These are phyloP conservation scores for Aegilops sharonensis DNA, from an alignment of 176 grass and related monocot species.

Conservation along the genomic window DNA sequence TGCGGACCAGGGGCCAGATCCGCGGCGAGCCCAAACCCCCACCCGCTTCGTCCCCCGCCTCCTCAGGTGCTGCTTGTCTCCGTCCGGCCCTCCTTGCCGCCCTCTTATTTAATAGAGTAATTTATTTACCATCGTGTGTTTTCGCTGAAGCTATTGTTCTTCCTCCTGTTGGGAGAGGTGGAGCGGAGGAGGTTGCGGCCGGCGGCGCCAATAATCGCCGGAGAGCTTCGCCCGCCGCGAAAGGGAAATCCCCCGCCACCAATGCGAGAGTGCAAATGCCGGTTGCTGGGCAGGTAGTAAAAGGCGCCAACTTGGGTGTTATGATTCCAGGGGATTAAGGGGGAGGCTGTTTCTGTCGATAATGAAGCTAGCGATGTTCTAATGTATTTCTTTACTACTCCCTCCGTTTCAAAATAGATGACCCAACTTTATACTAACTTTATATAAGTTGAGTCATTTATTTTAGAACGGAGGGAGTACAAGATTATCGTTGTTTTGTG, in stretches of 20 bases:
- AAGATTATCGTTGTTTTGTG: background rate
- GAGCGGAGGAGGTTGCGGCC: background rate
- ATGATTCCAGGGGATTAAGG: background rate
- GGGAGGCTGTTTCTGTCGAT: background rate
- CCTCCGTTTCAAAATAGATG: too few relatives aligned
- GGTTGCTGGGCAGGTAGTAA: background rate
- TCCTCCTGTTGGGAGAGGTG: background rate
- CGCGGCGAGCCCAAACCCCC: conserved; percentile 4
- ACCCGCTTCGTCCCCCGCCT: conserved; percentile 22
- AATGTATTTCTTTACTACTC: background rate
- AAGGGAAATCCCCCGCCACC: conserved; percentile 35
- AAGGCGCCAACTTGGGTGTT: background rate
- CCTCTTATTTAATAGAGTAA: background rate
- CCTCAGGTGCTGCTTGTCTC: background rate
- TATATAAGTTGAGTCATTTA: too few relatives aligned
- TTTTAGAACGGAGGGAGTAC: background rate
- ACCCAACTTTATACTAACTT: too few relatives aligned
- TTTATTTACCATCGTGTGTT: background rate
- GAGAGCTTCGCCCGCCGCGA: conserved; percentile 32
- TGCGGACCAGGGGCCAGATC: conserved; percentile 58
- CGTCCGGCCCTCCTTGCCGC: background rate
- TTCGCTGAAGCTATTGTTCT: background rate
- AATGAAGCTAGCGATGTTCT: conserved; percentile 6
- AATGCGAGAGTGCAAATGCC: conserved; percentile 25
- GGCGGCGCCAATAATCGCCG: conserved; percentile 1